Percentiles rank a stretch among this genome's conserved stretches.
These are phyloP conservation scores for Globisporangium viniferum DNA, from an alignment of 352 stramenopile genomes.

Conservation along the genomic window DNA sequence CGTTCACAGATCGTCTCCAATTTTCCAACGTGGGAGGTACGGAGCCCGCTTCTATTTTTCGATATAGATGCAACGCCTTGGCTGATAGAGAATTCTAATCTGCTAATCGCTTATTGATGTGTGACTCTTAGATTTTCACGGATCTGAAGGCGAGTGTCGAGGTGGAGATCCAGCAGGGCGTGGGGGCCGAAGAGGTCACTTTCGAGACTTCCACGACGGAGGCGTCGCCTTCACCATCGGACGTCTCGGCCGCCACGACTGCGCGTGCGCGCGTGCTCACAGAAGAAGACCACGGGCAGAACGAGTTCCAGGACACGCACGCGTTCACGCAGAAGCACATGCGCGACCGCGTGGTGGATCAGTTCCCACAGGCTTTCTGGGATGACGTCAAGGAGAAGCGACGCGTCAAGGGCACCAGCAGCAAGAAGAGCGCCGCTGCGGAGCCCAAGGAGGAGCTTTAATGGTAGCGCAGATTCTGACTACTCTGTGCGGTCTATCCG, in stretches of 20 bases:
- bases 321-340: conserved; percentile 59
- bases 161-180: conserved; percentile 42
- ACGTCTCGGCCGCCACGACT: not conserved
- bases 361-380: conserved; percentile 62
- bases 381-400: conserved; percentile 47
- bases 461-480: not conserved
- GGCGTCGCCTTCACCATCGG: not conserved
- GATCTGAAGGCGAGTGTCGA: conserved; percentile 41
- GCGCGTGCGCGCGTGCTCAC: conserved; percentile 43
- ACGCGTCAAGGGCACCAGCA: conserved; percentile 3
- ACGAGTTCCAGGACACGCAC: conserved; percentile 51
- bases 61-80: too few species aligned
- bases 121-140: conserved; percentile 47
- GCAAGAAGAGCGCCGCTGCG: not conserved
- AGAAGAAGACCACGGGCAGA: conserved; percentile 44
- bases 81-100: too few species aligned
- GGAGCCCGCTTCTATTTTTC: not conserved
- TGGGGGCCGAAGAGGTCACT: conserved; percentile 49
- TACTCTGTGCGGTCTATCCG: not conserved
- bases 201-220: conserved; percentile 29
- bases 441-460: conserved; percentile 5
- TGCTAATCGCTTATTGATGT: not conserved
- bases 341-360: conserved; percentile 53
- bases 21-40: conserved; percentile 17
- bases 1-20: conserved; percentile 5